These are phyloP conservation scores for Yamadazyma sp. DNA, from an alignment of 805 yeast species.

Conservation along the genomic window DNA sequence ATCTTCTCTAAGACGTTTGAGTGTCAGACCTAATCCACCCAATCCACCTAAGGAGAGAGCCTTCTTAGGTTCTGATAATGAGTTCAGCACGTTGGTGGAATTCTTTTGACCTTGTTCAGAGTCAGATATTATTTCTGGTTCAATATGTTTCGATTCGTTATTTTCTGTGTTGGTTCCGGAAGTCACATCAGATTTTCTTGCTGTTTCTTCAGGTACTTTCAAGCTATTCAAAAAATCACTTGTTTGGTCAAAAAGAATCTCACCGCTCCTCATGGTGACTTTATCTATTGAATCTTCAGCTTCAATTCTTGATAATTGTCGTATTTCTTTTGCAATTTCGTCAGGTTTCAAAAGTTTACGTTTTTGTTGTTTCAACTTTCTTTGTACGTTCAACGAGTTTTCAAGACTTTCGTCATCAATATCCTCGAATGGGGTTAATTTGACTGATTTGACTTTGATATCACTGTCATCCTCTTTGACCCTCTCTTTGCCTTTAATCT, in stretches of 20 bases:
- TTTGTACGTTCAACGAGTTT: slow-evolving; percentile 15
- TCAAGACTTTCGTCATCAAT: slow-evolving; percentile 27
- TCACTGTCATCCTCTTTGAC: slow-evolving; percentile 16
- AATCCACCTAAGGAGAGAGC: too few species aligned
- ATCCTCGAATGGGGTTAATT: slow-evolving; percentile 19
- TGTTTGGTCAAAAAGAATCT: slow-evolving; percentile 40
- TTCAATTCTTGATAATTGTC: slow-evolving; percentile 18
- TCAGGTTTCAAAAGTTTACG: slow-evolving; percentile 27
- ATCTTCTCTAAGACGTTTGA: slow-evolving; percentile 23
- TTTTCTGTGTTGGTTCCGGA: not conserved
- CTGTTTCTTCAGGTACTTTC: not conserved
- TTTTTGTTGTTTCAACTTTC: slow-evolving; percentile 25
- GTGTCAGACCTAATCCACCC: slow-evolving; percentile 26
- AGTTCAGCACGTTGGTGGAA: too few species aligned
- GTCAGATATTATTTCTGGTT: too few species aligned
- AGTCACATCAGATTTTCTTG: not conserved
- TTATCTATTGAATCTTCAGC: slow-evolving; percentile 16
- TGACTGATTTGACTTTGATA: slow-evolving; percentile 25
- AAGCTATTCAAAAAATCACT: slow-evolving; percentile 35
- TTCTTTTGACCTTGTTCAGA: too few species aligned
- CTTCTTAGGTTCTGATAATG: too few species aligned
- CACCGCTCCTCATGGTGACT: slow-evolving; percentile 8
- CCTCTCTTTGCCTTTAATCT: slow-evolving; percentile 29
- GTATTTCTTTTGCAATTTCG: slow-evolving; percentile 38
- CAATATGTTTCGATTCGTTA: too few species aligned